Evolutionary conservation across 2,329 filamentous ascomycete genomes (phyloP).

Genomic region (Colletotrichum filicis): DNA sequence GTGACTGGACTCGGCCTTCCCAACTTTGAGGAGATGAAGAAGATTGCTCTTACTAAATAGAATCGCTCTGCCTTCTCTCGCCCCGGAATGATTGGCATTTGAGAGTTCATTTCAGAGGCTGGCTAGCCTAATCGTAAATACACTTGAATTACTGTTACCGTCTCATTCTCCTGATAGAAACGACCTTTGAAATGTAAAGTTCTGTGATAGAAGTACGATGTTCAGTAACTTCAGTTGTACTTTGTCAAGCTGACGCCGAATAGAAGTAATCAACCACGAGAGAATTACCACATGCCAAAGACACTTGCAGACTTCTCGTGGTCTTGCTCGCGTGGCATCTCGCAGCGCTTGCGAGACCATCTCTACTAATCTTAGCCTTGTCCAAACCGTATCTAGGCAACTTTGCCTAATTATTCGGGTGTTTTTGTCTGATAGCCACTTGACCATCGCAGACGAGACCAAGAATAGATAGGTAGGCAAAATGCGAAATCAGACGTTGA

Average conservation of each 20-base stretch:
- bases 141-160: background rate
- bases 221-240: background rate
- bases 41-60: slow-evolving; percentile 29
- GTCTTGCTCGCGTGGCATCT: background rate
- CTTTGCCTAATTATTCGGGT: background rate
- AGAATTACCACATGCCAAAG: background rate
- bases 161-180: background rate
- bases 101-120: background rate
- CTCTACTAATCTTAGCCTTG: background rate
- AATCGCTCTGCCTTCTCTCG: slow-evolving; percentile 7
- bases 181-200: background rate
- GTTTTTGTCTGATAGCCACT: background rate
- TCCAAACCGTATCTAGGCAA: background rate
- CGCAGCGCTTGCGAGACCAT: background rate
- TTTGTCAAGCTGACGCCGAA: background rate
- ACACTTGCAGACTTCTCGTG: background rate
- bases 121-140: slow-evolving; percentile 6
- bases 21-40: slow-evolving; percentile 46
- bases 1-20: slow-evolving; percentile 58
- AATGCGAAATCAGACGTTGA: background rate
- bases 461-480: background rate
- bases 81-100: background rate
- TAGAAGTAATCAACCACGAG: background rate
- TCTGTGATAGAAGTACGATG: background rate
- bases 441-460: background rate